A percentile compares a stretch with the other conserved stretches of the same genome.
phyloP scores from a whole-genome alignment of 306 rosid genomes.

The Prunus davidiana region DNA sequence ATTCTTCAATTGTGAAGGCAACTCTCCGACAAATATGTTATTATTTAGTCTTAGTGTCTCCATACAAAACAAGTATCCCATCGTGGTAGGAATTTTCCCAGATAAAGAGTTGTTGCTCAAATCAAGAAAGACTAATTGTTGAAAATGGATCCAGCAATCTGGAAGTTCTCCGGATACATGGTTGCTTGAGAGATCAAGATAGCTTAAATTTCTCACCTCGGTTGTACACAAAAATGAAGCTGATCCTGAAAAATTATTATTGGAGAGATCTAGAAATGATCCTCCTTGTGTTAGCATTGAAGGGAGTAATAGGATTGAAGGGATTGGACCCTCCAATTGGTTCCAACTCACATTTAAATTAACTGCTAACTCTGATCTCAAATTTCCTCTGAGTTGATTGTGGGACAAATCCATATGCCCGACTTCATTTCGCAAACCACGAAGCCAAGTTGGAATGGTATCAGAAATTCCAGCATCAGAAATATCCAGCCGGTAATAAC shows the following conservation, averaged over 20 bases:
- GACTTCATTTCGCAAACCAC: neutral
- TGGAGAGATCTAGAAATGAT: neutral
- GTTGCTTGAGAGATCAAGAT: constrained; percentile 3
- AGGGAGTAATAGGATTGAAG: neutral
- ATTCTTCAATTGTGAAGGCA: neutral
- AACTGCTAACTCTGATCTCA: neutral
- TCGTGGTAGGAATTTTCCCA: constrained; percentile 5
- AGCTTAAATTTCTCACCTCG: rapidly evolving
- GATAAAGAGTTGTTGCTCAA: neutral
- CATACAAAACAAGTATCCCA: neutral
- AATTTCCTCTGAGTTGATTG: neutral
- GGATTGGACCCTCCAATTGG: neutral
- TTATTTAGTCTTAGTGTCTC: neutral
- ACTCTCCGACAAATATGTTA: neutral
- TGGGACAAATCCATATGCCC: neutral
- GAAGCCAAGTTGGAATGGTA: neutral
- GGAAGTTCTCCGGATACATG: constrained; percentile 1
- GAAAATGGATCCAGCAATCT: neutral
- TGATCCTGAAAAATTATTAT: neutral
- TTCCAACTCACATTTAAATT: neutral
- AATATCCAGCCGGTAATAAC: neutral
- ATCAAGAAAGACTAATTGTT: neutral
- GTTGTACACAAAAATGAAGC: neutral
- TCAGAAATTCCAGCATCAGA: neutral
- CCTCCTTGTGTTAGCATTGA: neutral